phyloP scores from a whole-genome alignment of 345 rosid species.

The Aethionema arabicum region DNA sequence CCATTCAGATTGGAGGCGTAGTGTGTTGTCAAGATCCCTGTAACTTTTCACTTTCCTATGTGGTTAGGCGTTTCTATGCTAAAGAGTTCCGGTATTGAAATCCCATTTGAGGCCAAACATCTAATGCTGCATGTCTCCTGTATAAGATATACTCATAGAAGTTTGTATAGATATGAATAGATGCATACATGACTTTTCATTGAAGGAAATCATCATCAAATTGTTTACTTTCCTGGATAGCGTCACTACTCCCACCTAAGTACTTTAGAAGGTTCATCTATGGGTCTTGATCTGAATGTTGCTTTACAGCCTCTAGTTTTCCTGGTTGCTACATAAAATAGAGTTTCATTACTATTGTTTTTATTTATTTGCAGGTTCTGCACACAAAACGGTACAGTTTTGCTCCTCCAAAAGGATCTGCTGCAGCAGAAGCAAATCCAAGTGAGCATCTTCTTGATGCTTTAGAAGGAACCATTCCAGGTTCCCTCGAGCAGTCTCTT shows the following conservation, averaged over 20 bases:
- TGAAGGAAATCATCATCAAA: neutral
- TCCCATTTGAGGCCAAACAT: neutral
- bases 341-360: conserved; percentile 39
- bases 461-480: conserved; percentile 66
- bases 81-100: neutral
- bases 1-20: neutral
- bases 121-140: neutral
- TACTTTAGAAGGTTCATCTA: neutral
- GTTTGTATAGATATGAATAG: neutral
- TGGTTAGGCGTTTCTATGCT: neutral
- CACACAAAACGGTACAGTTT: conserved; percentile 70
- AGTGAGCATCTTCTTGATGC: conserved; percentile 89
- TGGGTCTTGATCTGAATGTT: conserved; percentile 14
- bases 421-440: conserved; percentile 97
- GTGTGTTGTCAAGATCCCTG: neutral
- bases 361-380: conserved; percentile 50
- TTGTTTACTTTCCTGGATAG: neutral
- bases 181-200: conserved; percentile 3
- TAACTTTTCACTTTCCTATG: neutral
- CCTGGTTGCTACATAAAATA: conserved; percentile 44
- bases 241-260: neutral
- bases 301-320: neutral
- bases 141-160: neutral
- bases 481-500: conserved; percentile 75
- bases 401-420: conserved; percentile 96